Evolutionary conservation across 257 asterid species (phyloP).

Genomic region (Nicotiana noctiflora): DNA sequence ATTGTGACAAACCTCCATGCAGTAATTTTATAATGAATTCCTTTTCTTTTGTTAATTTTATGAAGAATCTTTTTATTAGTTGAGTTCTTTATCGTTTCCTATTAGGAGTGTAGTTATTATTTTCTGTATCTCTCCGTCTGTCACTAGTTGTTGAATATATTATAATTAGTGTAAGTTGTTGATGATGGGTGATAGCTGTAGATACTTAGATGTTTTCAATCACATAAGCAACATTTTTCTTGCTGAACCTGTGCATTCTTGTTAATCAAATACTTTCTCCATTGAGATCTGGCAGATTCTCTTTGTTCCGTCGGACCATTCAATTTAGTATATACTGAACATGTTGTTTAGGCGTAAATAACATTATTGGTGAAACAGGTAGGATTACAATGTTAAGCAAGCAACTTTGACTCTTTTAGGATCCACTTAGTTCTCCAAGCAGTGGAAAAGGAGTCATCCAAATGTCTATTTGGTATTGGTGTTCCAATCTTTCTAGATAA

Average conservation of each 20-base stretch:
- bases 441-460: background rate
- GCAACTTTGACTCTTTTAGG: background rate
- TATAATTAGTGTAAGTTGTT: background rate
- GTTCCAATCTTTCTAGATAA: background rate
- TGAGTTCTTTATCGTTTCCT: background rate
- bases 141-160: background rate
- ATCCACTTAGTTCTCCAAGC: background rate
- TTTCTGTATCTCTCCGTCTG: background rate
- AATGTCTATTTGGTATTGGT: background rate
- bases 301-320: background rate
- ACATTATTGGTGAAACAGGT: background rate
- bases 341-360: background rate
- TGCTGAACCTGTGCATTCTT: background rate
- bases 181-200: background rate
- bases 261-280: background rate
- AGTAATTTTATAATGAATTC: background rate
- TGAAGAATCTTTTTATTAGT: background rate
- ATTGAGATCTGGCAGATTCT: slow-evolving; percentile 1
- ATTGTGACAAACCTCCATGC: background rate
- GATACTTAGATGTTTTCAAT: background rate
- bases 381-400: background rate
- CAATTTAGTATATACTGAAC: background rate
- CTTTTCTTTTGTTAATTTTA: background rate
- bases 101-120: background rate
- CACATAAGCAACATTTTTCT: background rate